A percentile compares a stretch with the other conserved stretches of the same genome.
Evolutionary conservation across 345 rosid genomes (phyloP).

Genomic region (Lepidium sativum): DNA sequence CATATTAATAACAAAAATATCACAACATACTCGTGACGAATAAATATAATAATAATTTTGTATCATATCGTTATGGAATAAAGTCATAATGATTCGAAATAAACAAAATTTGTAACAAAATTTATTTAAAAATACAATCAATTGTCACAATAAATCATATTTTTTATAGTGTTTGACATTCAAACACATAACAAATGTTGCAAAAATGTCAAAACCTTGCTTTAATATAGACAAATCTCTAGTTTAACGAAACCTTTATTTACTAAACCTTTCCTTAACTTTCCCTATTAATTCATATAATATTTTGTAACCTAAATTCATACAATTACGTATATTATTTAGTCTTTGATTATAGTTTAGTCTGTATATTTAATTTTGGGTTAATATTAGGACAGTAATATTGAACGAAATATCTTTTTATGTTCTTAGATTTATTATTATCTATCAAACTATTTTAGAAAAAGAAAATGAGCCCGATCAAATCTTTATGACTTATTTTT

Average conservation of each 20-base stretch:
- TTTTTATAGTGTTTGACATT: background rate
- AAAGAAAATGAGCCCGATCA: background rate
- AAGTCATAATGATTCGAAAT: no score
- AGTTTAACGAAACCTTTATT: no score
- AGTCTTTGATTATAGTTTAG: background rate
- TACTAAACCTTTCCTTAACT: slow-evolving; percentile 19
- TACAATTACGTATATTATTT: background rate
- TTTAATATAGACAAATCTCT: slow-evolving; percentile 4
- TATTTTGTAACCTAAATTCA: background rate
- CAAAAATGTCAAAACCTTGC: background rate
- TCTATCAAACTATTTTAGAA: background rate
- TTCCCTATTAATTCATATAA: background rate
- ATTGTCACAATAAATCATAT: no score
- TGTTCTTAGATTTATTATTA: no score
- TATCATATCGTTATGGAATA: no score
- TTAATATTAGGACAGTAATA: background rate
- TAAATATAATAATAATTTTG: no score
- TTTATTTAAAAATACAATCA: no score
- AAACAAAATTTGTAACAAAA: no score
- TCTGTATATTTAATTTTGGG: background rate
- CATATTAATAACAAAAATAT: no score
- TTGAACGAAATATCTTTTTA: no score
- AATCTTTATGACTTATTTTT: background rate
- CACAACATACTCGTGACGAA: no score
- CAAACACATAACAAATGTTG: background rate